Conservation (phyloP, 176 grass and related monocot genomes). For the Olyra latifolia region DNA sequence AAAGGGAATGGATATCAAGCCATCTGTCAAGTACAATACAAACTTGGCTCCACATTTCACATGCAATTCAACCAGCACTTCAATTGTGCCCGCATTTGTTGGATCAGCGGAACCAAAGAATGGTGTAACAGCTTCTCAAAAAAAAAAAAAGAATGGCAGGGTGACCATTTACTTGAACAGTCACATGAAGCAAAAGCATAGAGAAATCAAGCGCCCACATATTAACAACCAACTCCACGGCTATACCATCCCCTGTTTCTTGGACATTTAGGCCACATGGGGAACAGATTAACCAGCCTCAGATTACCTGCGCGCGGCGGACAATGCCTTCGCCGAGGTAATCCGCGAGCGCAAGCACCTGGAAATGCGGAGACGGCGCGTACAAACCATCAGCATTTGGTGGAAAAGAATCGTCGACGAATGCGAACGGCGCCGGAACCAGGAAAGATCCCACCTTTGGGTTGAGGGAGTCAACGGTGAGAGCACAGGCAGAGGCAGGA, state of each 20-base stretch:
- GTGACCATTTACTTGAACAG: neutral
- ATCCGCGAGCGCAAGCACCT: constrained; percentile 44
- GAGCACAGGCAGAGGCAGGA: constrained; percentile 2
- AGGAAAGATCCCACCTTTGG: constrained; percentile 39
- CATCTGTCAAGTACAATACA: neutral
- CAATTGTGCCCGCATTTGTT: neutral
- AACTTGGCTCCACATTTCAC: neutral
- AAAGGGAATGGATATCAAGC: neutral
- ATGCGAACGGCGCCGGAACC: neutral
- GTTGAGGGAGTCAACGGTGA: constrained; percentile 53
- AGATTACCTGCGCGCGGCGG: constrained; percentile 34
- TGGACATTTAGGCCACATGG: neutral
- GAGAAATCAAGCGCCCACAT: neutral
- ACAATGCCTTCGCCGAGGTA: constrained; percentile 32
- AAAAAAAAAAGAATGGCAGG: no score
- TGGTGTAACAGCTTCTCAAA: neutral
- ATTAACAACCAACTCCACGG: neutral
- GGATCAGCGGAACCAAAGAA: neutral
- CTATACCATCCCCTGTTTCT: neutral
- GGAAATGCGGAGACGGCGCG: neutral
- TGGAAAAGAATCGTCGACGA: neutral
- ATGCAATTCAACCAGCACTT: neutral
- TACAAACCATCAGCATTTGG: neutral
- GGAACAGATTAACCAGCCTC: neutral
- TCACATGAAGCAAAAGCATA: neutral